Evolutionary conservation across 2,329 filamentous ascomycete genomes (phyloP).

Genomic region (Stagonosporopsis vannaccii): DNA sequence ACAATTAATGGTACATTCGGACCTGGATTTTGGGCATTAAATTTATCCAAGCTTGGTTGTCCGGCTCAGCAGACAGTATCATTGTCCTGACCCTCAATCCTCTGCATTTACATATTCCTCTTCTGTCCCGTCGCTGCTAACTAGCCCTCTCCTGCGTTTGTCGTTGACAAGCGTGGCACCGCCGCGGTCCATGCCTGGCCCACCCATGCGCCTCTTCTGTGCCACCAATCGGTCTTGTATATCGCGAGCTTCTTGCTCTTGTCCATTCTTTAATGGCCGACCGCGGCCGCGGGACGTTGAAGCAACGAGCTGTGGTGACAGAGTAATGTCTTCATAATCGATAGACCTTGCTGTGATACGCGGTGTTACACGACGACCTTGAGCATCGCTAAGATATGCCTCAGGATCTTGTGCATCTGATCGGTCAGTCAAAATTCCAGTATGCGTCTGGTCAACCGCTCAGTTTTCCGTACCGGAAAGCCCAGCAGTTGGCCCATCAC

Average conservation of each 20-base stretch:
- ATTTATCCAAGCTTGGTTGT: conserved; percentile 7
- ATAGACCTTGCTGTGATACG: conserved; percentile 40
- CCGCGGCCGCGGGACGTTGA: conserved; percentile 46
- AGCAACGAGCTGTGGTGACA: conserved; percentile 1
- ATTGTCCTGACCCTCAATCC: conserved; percentile 19
- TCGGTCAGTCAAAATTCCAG: conserved; percentile 31
- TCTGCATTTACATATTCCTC: conserved; percentile 50
- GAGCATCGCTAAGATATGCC: conserved; percentile 57
- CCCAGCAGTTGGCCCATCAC: conserved; percentile 65
- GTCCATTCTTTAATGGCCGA: conserved; percentile 33
- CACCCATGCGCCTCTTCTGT: conserved; percentile 60
- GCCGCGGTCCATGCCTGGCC: conserved; percentile 59
- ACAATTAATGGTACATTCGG: background rate
- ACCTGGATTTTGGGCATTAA: conserved; percentile 3
- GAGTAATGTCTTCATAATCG: conserved; percentile 16
- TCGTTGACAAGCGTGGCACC: conserved; percentile 62
- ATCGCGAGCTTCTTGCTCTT: conserved; percentile 57
- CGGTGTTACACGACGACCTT: conserved; percentile 58
- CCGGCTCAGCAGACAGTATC: background rate
- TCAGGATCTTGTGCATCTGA: conserved; percentile 53
- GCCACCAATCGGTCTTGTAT: conserved; percentile 55
- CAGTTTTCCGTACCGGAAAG: conserved; percentile 61
- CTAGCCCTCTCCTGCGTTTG: conserved; percentile 58
- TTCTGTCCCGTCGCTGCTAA: conserved; percentile 60
- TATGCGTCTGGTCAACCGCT: conserved; percentile 1